Evolutionary conservation across 768 basidiomycete species (phyloP), one percentile per base, ranked within the genome.

Genomic region (Tylopilus vinaceipallidus): DNA sequence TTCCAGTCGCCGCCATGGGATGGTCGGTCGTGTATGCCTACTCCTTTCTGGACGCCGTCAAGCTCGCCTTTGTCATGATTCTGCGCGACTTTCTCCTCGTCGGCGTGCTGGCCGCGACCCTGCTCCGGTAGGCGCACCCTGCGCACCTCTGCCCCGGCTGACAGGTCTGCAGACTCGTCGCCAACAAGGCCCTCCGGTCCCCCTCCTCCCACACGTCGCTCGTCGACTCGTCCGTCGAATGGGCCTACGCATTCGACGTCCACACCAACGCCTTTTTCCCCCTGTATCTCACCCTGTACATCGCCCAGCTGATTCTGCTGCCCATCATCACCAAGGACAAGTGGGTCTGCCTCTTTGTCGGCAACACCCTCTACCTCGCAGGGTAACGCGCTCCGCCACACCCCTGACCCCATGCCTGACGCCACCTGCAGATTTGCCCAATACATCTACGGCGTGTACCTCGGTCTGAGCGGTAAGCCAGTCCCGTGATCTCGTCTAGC

Each of bases 241-340:
- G 86, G 90, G 89, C 87, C 4, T 98, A 97, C 68, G 92, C 91
- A 12, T 95, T 98, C 61, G 95, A 98, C 67, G 88, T 98, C 14
- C 94, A 97, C 69, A 95, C 88, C 51, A 98, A 98, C 61, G 87
- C 93, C 3, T 98, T 98, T 76, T 95, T 98, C 70, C 94, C 94
- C 17, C 74, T 94, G 51, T 95, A 90, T 71, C 80, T 97, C 51
- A 86, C 89, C 10, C 80, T 97, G 46, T 97, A 97, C 66, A 74
- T 93, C 50, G 88, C 88, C 0, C 91, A 98, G 63, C 77, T 97
- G 11, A 83, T 95, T 54, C 77, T 98, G 11, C 79, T 91, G 2
- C 88, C 91, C 2, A 77, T 98, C 40, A 75, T 98, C 42, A 79
- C 90, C 33, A 82, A 81, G 61, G 83, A 84, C 58, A 91, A 88